A percentile compares a stretch with the other conserved stretches of the same genome.
Evolutionary conservation across 2,329 filamentous ascomycete species (phyloP).

Genomic region (Rhynchosporium graminicola): DNA sequence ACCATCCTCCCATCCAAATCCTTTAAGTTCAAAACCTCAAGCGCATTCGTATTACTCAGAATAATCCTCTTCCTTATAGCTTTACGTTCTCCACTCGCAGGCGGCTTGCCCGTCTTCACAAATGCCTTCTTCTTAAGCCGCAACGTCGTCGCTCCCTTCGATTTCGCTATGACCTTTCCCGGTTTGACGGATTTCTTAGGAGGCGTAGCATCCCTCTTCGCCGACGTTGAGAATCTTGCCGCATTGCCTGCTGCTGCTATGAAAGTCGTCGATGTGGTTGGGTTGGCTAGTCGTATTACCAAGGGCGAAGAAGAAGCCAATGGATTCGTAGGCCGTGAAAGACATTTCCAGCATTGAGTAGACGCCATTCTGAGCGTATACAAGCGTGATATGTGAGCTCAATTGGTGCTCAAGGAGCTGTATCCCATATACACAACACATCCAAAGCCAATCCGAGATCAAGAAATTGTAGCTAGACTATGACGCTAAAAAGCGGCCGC

Average conservation of each 20-base stretch:
- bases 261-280: conserved; percentile 32
- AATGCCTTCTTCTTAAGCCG: conserved; percentile 46
- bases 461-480: conserved; percentile 13
- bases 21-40: conserved; percentile 70
- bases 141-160: conserved; percentile 31
- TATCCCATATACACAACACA: background rate
- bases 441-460: background rate
- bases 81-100: conserved; percentile 78
- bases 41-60: conserved; percentile 90
- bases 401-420: conserved; percentile 8
- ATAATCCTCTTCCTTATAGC: conserved; percentile 85
- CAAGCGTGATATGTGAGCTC: conserved; percentile 6
- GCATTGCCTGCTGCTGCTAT: conserved; percentile 14
- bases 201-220: conserved; percentile 16
- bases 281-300: conserved; percentile 36
- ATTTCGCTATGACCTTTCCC: conserved; percentile 19
- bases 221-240: conserved; percentile 34
- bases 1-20: conserved; percentile 60
- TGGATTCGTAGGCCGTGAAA: conserved; percentile 50
- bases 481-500: conserved; percentile 19
- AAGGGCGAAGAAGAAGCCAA: conserved; percentile 43
- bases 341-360: conserved; percentile 59
- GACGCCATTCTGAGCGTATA: conserved; percentile 51
- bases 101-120: conserved; percentile 49
- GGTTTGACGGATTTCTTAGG: background rate